Evolutionary conservation across 202 grass and related monocot species (phyloP), one percentile per base, ranked within the genome.

Genomic region (Panicum hallii): DNA sequence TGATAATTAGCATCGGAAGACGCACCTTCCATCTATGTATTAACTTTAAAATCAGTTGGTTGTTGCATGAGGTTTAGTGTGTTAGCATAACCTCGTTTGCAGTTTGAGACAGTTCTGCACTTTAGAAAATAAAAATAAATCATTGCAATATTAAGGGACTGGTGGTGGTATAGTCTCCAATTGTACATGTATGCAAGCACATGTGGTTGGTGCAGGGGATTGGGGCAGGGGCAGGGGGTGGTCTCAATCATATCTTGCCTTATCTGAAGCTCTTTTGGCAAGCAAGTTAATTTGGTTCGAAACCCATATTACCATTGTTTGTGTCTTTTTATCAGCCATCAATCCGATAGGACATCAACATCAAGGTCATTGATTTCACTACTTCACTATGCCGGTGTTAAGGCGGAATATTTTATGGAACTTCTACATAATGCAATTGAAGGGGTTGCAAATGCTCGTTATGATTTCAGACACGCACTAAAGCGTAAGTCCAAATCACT

Each of bases 341-440:
- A 41, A 54, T 83, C 91, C 7, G 91, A 88, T 23, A 86, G 79
- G 64, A 70, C 84, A 86, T 81, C 56, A 79, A 78, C 92, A 80
- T 97, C 94, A 67, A 97, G 85, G 48, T 49, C 56, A 79, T 82
- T 97, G 74, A 93, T 93, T 72, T 22, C 85, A 63, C 71, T 93
- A 41, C 94, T 97, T 74, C 62, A 84, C 8, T 87, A 82, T 79
- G 94, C 91, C 76, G 94, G 91, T 80, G 94, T 97, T 86, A 70
- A 86, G 63, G 84, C 30, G 71, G 91, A 97, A 68, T 94, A 79
- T 62, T 94, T 97, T 84, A 84, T 97, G 72, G 84, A 83, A 77
- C 94, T 97, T 84, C 76, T 97, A 65, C 43, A 63, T 14, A 90
- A 75, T 82, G 85, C 94, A 82, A 64, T 94, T 54, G 75, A 87